Evolutionary conservation across 768 basidiomycete genomes (phyloP).

Genomic region (Suillus brevipes): DNA sequence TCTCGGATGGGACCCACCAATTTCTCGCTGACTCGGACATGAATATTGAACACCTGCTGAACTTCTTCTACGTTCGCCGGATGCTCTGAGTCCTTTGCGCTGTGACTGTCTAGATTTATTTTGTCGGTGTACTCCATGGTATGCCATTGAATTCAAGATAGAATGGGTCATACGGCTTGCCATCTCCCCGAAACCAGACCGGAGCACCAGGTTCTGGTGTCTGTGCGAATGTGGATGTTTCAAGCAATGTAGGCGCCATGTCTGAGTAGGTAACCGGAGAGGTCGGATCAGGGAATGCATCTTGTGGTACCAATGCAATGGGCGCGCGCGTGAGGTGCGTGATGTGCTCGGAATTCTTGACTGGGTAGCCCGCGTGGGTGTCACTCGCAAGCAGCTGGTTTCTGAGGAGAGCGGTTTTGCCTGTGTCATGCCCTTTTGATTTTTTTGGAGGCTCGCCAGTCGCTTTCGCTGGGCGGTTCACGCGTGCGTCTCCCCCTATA

Average conservation of each 20-base stretch:
- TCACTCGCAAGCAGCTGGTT: background rate
- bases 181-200: background rate
- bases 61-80: background rate
- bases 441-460: constrained; percentile 6
- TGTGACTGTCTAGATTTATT: background rate
- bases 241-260: background rate
- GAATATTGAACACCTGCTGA: background rate
- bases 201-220: background rate
- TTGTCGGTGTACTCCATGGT: background rate
- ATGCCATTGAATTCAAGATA: constrained; percentile 15
- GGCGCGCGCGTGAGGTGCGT: constrained; percentile 9
- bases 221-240: background rate
- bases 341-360: constrained; percentile 21
- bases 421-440: background rate
- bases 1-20: background rate
- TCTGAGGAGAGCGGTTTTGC: background rate
- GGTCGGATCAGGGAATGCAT: constrained; percentile 27
- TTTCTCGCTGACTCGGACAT: background rate
- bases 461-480: background rate
- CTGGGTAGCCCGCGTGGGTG: constrained; percentile 20
- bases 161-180: constrained; percentile 24
- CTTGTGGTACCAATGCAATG: constrained; percentile 17
- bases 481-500: constrained; percentile 13
- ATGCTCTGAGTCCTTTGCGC: background rate
- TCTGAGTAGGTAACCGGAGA: background rate